Percentiles rank a stretch among this genome's conserved stretches.
phyloP scores from a whole-genome alignment of 2,329 filamentous ascomycete genomes.

The Blastomyces percursus region DNA sequence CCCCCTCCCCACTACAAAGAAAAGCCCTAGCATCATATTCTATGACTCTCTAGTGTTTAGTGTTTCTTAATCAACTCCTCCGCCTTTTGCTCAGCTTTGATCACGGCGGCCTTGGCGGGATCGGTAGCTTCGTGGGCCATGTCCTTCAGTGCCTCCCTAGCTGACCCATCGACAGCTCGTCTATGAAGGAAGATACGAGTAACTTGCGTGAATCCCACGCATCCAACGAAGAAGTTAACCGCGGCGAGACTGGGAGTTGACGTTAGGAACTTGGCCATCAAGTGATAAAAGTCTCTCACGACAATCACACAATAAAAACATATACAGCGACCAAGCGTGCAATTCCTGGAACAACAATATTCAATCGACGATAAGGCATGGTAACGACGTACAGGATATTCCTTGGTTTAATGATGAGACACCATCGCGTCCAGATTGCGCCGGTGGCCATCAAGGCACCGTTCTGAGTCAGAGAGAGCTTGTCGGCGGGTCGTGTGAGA shows the following conservation, averaged over 20 bases:
- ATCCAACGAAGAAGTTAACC: constrained; percentile 95
- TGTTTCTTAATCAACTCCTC: constrained; percentile 28
- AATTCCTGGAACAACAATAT: neutral
- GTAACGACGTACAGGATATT: constrained; percentile 63
- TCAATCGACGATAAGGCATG: neutral
- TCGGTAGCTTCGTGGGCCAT: constrained; percentile 28
- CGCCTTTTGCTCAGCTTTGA: constrained; percentile 19
- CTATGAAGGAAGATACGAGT: constrained; percentile 56
- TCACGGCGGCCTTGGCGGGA: constrained; percentile 25
- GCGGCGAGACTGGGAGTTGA: constrained; percentile 62
- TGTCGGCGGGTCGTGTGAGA: constrained; percentile 80
- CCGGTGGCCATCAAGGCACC: constrained; percentile 80
- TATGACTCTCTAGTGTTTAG: neutral
- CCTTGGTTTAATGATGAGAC: constrained; percentile 87
- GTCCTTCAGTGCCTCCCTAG: constrained; percentile 29
- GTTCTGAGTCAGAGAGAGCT: constrained; percentile 90
- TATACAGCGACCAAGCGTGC: neutral
- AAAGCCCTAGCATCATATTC: neutral
- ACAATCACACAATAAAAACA: neutral
- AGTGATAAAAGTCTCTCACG: neutral
- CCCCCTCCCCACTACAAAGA: too few relatives aligned
- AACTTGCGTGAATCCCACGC: constrained; percentile 75
- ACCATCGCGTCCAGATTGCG: constrained; percentile 97
- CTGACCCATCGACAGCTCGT: constrained; percentile 44
- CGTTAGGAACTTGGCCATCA: neutral